phyloP scores from a whole-genome alignment of 1,284 basidiomycete genomes.

The Crucibulum cyathiforme region DNA sequence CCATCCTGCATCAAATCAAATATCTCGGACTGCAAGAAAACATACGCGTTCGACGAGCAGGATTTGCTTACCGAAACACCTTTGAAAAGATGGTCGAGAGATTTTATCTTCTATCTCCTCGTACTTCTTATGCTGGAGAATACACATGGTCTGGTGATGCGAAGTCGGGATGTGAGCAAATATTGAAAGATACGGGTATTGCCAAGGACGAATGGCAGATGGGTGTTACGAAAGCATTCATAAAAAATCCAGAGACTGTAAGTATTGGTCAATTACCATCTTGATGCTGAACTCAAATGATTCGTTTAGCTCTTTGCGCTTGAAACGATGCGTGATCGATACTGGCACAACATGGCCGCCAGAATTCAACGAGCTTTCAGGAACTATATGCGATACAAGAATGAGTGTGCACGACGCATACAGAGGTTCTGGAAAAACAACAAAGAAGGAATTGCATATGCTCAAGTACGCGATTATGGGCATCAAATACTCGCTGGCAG shows the following conservation, averaged over 20 bases:
- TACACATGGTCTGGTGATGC: slow-evolving; percentile 96
- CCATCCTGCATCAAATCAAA: slow-evolving; percentile 98
- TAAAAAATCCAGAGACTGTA: slow-evolving; percentile 99
- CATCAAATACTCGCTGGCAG: slow-evolving; percentile 90
- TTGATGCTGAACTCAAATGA: background rate
- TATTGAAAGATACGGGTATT: slow-evolving; percentile 95
- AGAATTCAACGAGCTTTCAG: slow-evolving; percentile 97
- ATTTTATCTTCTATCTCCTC: slow-evolving; percentile 95
- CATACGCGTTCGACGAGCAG: slow-evolving; percentile 95
- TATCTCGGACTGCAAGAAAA: slow-evolving; percentile 99
- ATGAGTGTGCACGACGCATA: slow-evolving; percentile 94
- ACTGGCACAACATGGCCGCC: slow-evolving; percentile 99
- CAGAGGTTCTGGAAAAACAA: slow-evolving; percentile 99
- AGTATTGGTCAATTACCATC: slow-evolving; percentile 21
- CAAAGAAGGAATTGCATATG: slow-evolving; percentile 91
- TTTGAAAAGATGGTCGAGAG: slow-evolving; percentile 99
- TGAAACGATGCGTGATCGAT: slow-evolving; percentile 98
- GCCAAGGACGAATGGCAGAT: slow-evolving; percentile 99
- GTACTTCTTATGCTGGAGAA: slow-evolving; percentile 97
- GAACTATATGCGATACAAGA: slow-evolving; percentile 94
- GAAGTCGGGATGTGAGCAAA: slow-evolving; percentile 91
- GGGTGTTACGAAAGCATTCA: slow-evolving; percentile 98
- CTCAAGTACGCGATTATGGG: slow-evolving; percentile 90
- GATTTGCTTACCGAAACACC: slow-evolving; percentile 96
- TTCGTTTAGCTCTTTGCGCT: slow-evolving; percentile 86